phyloP scores from a whole-genome alignment of 345 rosid genomes.

The Sisymbrium irio region DNA sequence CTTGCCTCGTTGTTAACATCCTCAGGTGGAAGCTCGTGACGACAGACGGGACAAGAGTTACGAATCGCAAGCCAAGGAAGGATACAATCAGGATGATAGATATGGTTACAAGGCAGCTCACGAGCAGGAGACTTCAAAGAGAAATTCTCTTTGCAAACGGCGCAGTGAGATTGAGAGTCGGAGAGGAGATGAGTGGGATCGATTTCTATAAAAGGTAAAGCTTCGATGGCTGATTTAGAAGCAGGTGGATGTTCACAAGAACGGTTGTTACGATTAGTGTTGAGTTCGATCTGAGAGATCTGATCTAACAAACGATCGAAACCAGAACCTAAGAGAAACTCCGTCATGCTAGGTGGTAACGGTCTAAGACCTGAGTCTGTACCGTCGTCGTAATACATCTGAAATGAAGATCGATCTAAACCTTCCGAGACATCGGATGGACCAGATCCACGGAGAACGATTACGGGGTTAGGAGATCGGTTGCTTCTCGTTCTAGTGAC shows the following conservation, averaged over 20 bases:
- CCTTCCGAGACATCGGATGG: slow-evolving; percentile 30
- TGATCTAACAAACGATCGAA: slow-evolving; percentile 79
- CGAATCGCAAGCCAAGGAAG: slow-evolving; percentile 88
- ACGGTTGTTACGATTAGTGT: slow-evolving; percentile 46
- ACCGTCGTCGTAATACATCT: slow-evolving; percentile 86
- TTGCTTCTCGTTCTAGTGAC: slow-evolving; percentile 27
- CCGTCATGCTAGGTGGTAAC: slow-evolving; percentile 75
- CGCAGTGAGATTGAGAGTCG: slow-evolving; percentile 79
- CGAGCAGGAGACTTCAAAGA: slow-evolving; percentile 61
- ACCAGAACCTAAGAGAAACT: slow-evolving; percentile 84
- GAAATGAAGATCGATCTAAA: slow-evolving; percentile 44
- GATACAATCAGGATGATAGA: slow-evolving; percentile 86
- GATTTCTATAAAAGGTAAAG: slow-evolving; percentile 66
- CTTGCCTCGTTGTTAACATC: not conserved
- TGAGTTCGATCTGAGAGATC: slow-evolving; percentile 74
- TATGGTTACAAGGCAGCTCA: slow-evolving; percentile 95
- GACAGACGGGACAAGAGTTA: slow-evolving; percentile 91
- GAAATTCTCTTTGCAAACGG: slow-evolving; percentile 85
- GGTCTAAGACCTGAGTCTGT: slow-evolving; percentile 77
- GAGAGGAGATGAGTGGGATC: slow-evolving; percentile 31
- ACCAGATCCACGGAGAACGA: slow-evolving; percentile 67
- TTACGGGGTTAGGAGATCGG: slow-evolving; percentile 78
- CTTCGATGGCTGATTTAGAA: slow-evolving; percentile 79
- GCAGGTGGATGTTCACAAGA: slow-evolving; percentile 71
- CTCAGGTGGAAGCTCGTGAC: slow-evolving; percentile 71